Percentiles rank a stretch among this genome's conserved stretches.
Evolutionary conservation across 257 asterid genomes (phyloP).

Genomic region (Haberlea rhodopensis): DNA sequence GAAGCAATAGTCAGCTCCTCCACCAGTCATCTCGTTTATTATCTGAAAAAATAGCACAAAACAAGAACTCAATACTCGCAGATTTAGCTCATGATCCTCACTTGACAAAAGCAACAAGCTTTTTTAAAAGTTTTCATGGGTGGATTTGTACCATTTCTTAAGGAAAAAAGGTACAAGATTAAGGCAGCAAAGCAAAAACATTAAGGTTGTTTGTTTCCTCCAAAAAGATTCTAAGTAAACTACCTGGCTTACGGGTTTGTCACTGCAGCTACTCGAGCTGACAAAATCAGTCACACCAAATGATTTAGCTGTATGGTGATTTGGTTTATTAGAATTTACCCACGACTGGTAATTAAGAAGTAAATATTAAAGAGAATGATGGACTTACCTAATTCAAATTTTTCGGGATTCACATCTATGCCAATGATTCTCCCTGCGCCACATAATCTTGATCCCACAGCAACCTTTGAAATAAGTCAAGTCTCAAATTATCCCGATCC

Average conservation of each 20-base stretch:
- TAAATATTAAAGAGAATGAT: neutral
- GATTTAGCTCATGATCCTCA: neutral
- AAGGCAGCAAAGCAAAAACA: neutral
- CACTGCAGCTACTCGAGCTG: slow-evolving; percentile 49
- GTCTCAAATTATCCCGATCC: neutral
- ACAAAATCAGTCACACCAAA: slow-evolving; percentile 84
- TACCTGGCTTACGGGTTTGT: slow-evolving; percentile 75
- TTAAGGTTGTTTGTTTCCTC: neutral
- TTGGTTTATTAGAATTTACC: neutral
- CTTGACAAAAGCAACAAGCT: neutral
- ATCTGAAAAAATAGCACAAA: slow-evolving; percentile 37
- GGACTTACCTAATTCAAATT: slow-evolving; percentile 51
- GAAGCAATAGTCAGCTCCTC: slow-evolving; percentile 92
- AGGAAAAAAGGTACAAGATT: neutral
- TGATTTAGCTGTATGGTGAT: slow-evolving; percentile 44
- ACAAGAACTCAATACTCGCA: neutral
- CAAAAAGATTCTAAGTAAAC: neutral
- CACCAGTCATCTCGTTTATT: slow-evolving; percentile 67
- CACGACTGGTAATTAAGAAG: neutral
- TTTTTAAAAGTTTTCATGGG: neutral
- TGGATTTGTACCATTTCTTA: neutral
- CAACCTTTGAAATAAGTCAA: slow-evolving; percentile 49
- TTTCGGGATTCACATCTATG: slow-evolving; percentile 63
- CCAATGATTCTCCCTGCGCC: slow-evolving; percentile 74
- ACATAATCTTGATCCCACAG: slow-evolving; percentile 83